Evolutionary conservation across 1,284 basidiomycete genomes (phyloP).

Genomic region (Tetrapyrgos nigripes): DNA sequence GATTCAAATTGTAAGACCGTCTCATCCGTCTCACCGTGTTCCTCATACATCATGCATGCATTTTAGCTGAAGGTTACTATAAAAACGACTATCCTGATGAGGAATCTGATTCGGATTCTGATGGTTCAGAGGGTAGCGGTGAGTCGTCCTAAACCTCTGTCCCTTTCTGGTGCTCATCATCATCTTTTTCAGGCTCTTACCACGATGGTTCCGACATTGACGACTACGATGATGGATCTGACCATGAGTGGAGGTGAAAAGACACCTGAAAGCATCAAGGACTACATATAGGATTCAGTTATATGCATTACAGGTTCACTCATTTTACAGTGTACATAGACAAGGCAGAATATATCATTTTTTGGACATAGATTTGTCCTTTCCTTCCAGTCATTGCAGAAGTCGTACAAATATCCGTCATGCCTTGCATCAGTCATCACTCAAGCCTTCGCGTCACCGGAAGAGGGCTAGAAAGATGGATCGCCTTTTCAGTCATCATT

Average conservation of each 20-base stretch:
- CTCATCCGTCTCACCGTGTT: slow-evolving; percentile 1
- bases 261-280: no score
- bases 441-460: background rate
- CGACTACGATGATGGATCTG: slow-evolving; percentile 35
- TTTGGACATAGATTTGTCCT: no score
- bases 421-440: no score
- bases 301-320: no score
- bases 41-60: background rate
- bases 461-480: background rate
- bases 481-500: background rate
- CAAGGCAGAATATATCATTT: no score
- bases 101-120: slow-evolving; percentile 35
- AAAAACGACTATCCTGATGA: slow-evolving; percentile 84
- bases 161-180: slow-evolving; percentile 9
- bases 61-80: slow-evolving; percentile 79
- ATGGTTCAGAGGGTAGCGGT: slow-evolving; percentile 39
- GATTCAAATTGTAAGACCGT: slow-evolving; percentile 73
- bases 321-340: no score
- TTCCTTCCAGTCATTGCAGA: no score
- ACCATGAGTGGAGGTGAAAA: slow-evolving; percentile 34
- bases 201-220: slow-evolving; percentile 53
- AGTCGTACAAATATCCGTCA: no score
- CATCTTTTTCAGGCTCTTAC: slow-evolving; percentile 44
- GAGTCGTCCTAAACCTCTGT: slow-evolving; percentile 32
- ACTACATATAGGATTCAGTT: no score